A percentile compares a stretch with the other conserved stretches of the same genome.
These are phyloP conservation scores for Sugiyamaella valdiviana DNA, from an alignment of 805 yeast genomes.

Conservation along the genomic window DNA sequence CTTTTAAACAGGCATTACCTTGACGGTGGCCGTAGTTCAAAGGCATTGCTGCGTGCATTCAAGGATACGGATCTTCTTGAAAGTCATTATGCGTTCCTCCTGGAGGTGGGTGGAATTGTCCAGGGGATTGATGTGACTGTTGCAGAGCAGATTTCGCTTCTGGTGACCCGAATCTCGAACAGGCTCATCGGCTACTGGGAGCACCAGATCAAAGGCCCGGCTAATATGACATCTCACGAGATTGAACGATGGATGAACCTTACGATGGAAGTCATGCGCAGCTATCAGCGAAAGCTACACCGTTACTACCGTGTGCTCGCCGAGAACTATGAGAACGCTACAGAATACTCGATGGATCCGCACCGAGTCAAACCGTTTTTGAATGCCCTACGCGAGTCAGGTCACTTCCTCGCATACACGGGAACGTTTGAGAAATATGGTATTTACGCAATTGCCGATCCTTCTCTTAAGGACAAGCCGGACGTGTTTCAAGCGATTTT, in stretches of 20 bases:
- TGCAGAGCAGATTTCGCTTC: slow-evolving; percentile 64
- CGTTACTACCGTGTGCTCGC: slow-evolving; percentile 67
- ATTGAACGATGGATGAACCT: slow-evolving; percentile 46
- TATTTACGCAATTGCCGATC: slow-evolving; percentile 71
- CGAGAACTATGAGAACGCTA: slow-evolving; percentile 65
- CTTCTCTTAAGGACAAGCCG: slow-evolving; percentile 41
- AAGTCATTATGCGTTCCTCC: slow-evolving; percentile 71
- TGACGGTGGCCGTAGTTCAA: slow-evolving; percentile 57
- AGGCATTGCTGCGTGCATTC: slow-evolving; percentile 63
- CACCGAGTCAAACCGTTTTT: slow-evolving; percentile 42
- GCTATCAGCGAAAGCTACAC: slow-evolving; percentile 69
- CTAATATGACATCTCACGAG: slow-evolving; percentile 35
- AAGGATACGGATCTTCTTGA: slow-evolving; percentile 89
- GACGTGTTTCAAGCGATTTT: slow-evolving; percentile 27
- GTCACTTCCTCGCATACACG: slow-evolving; percentile 72
- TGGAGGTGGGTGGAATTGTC: slow-evolving; percentile 67
- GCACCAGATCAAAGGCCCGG: slow-evolving; percentile 64
- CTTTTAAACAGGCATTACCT: slow-evolving; percentile 70
- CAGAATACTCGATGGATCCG: slow-evolving; percentile 36
- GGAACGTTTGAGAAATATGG: slow-evolving; percentile 69
- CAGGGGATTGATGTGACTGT: slow-evolving; percentile 77
- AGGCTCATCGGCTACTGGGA: slow-evolving; percentile 65
- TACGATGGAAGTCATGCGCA: slow-evolving; percentile 36
- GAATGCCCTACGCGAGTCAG: slow-evolving; percentile 52
- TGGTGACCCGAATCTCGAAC: slow-evolving; percentile 62